Evolutionary conservation across 768 basidiomycete species (phyloP), one percentile per base, ranked within the genome.

Genomic region (Leccinum variicolor): DNA sequence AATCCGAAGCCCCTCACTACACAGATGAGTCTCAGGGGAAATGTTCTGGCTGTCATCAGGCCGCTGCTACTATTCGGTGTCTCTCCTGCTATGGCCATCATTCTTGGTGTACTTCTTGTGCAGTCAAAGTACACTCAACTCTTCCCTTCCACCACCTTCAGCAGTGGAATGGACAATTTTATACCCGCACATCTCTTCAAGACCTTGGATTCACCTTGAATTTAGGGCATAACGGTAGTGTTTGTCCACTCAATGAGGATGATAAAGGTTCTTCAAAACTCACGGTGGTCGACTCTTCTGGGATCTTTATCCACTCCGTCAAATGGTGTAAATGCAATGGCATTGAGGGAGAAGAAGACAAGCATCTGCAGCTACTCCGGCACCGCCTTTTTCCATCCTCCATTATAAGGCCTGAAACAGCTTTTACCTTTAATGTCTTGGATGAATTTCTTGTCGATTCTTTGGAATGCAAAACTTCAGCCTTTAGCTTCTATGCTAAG

Each of bases 401-500:
- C 17, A 49, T 58, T 3, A 25, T 23, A 0, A 47, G 33, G 19
- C 63, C 67, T n/a, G 41, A 59, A 31, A 61, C 59, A 0, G 65
- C 59, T 1, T 69, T 69, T 25, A 68, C 63, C 3, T 69, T 69
- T 41, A 19, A 47, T 7, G 66, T 65, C 2, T 58, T 69, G 9
- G 54, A 71, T 47, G 13, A 61, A 5, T 67, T 69, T 46, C 33
- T 59, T 5, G 48, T 70, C 4, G 60, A 69, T 17, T 8, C 36
- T 1, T 13, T 70, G 28, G 60, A 67, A 43, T 67, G 68, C 49
- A 56, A 56, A 19, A 51, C 49, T 1, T 23, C 28, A 7, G 49
- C 55, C 2, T 29, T 17, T 4, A 51, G 48, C 28, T 56, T 51
- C 21, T 51, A 51, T 31, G 6, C 3, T 2, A 51, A 56, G 28